Evolutionary conservation across 768 basidiomycete species (phyloP), one percentile per base, ranked within the genome.

Genomic region (Boletus sp.): DNA sequence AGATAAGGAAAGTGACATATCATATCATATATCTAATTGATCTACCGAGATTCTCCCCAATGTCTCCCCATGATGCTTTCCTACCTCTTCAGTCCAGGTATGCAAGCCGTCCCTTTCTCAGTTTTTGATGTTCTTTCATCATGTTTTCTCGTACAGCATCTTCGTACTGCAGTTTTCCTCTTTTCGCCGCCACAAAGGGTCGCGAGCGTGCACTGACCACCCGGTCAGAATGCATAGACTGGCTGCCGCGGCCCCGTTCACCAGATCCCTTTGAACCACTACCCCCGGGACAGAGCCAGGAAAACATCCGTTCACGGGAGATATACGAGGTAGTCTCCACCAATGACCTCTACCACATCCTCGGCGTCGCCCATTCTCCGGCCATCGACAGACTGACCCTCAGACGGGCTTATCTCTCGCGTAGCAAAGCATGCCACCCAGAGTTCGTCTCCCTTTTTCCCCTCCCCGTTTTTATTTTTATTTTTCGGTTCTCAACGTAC

Each of bases 401-500:
- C 35, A 72, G 92, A 39, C 76, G 89, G 25, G 89, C 88, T 19
- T 94, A 92, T 69, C 80, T 94, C 48, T 73, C 79, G 0, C 76
- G 90, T 32, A 91, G 89, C 67, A 80, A 77, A 59, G 79, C 82
- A 8, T 93, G 90, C 59, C 92, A 93, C 64, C 92, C 92, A 73
- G 92, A 94, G 92, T 93, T 54, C 58, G 89, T 79, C 50, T 19
- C 34, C 32, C 6, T n/a, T 34, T n/a, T 19, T 51, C 42, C 30
- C 17, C 39, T 30, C 11, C 4, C 9, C 4, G 9, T 25, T 27
- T 41, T n/a, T n/a, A n/a, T n/a, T n/a, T 3, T 35, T 19, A 39
- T 4, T 37, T 33, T 5, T 42, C 43, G 49, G 17, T 27, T 54
- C 49, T 60, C n/a, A 44, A 25, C 34, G 7, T n/a, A 25, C 45